These are phyloP conservation scores for Tricholoma terreum DNA, from an alignment of 768 basidiomycete species.

Conservation along the genomic window DNA sequence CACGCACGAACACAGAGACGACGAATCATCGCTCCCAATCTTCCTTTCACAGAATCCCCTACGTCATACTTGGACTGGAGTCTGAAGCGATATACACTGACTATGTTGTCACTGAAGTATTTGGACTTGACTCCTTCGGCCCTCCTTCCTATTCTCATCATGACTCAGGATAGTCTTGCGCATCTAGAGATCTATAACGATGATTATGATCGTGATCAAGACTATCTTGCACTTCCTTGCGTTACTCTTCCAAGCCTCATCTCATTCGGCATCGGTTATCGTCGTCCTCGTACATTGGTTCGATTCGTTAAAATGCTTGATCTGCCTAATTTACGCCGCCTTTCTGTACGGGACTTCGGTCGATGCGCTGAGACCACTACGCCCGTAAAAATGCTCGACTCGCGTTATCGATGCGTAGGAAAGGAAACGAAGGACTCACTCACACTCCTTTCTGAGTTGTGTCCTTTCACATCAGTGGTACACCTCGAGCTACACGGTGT, in stretches of 20 bases:
- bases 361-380: conserved; percentile 9
- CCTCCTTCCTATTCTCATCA: conserved; percentile 13
- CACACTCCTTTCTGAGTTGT: conserved; percentile 6
- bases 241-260: conserved; percentile 12
- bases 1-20: conserved; percentile 4
- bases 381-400: conserved; percentile 1
- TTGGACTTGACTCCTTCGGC: conserved; percentile 4
- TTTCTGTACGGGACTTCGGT: conserved; percentile 13
- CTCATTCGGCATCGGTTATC: conserved; percentile 13
- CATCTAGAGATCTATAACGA: conserved; percentile 13
- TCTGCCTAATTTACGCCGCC: conserved; percentile 10
- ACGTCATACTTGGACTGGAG: conserved; percentile 14
- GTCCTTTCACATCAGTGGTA: conserved; percentile 7
- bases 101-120: conserved; percentile 15
- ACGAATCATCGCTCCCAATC: background rate
- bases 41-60: background rate
- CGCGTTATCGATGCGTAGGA: background rate
- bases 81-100: conserved; percentile 8
- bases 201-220: conserved; percentile 2
- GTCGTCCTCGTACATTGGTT: conserved; percentile 5
- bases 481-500: conserved; percentile 15
- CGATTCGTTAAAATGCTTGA: conserved; percentile 7
- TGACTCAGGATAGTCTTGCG: conserved; percentile 12
- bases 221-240: background rate
- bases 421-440: conserved; percentile 8